Evolutionary conservation across 306 rosid genomes (phyloP).

Genomic region (Castanea crenata): DNA sequence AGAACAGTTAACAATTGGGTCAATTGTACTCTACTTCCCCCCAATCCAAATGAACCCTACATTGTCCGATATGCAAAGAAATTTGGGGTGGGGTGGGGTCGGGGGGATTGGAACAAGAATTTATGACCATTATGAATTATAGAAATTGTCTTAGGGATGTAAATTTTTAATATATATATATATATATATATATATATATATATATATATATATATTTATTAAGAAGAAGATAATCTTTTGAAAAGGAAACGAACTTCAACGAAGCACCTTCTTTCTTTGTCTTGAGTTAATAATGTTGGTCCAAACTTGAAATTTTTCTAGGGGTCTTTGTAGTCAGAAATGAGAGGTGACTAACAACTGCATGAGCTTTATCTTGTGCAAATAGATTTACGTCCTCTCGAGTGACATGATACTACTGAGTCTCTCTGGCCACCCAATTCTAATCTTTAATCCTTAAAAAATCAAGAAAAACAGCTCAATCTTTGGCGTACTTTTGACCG

Average conservation of each 20-base stretch:
- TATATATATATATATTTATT: too few relatives aligned
- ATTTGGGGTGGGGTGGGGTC: too few relatives aligned
- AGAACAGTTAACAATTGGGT: too few relatives aligned
- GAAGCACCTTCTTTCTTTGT: neutral
- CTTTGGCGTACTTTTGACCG: too few relatives aligned
- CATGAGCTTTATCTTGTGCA: neutral
- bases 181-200: too few relatives aligned
- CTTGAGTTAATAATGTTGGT: neutral
- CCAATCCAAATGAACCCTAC: too few relatives aligned
- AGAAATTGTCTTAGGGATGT: too few relatives aligned
- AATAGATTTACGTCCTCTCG: neutral
- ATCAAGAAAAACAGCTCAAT: neutral
- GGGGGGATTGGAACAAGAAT: too few relatives aligned
- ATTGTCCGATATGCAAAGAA: too few relatives aligned
- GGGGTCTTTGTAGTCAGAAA: neutral
- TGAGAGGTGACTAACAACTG: neutral
- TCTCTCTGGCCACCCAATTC: neutral
- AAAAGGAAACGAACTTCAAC: neutral
- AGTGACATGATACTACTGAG: neutral
- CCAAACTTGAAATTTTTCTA: neutral
- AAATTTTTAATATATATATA: too few relatives aligned
- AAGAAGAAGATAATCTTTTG: neutral
- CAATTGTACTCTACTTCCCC: too few relatives aligned
- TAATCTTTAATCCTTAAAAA: neutral
- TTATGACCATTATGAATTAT: too few relatives aligned